Evolutionary conservation across 23 red algal species (phyloP).

Genomic region (Gracilariopsis chorda): DNA sequence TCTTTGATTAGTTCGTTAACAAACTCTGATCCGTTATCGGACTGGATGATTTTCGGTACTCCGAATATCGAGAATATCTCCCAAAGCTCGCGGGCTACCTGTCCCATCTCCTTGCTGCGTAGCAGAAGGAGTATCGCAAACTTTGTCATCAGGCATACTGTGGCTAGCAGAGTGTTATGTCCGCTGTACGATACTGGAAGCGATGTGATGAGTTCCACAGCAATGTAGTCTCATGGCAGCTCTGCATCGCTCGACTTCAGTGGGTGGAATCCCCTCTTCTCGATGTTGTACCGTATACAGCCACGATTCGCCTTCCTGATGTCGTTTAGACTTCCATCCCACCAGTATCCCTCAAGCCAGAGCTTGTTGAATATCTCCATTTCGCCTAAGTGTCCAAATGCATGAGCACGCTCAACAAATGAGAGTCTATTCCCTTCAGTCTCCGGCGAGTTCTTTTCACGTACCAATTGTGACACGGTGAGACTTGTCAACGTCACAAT

Average conservation of each 20-base stretch:
- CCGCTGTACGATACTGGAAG: too few species aligned
- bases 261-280: too few species aligned
- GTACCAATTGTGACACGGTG: not conserved
- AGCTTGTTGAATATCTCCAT: not conserved
- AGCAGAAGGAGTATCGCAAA: too few species aligned
- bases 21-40: too few species aligned
- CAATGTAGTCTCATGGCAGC: too few species aligned
- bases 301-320: not conserved
- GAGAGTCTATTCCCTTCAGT: not conserved
- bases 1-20: too few species aligned
- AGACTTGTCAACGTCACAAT: not conserved
- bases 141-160: too few species aligned
- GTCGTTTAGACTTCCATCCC: not conserved
- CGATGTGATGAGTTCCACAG: too few species aligned
- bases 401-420: not conserved
- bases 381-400: not conserved
- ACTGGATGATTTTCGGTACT: not conserved
- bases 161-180: not conserved
- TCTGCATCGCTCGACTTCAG: too few species aligned
- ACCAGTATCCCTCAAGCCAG: not conserved
- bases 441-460: not conserved
- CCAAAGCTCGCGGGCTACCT: too few species aligned
- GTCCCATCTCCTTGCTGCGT: too few species aligned
- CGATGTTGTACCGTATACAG: not conserved
- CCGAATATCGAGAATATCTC: too few species aligned